Base-by-base conservation (phyloP, 1,284 basidiomycete species). In the Tilletiopsis washingtonensis region DNA sequence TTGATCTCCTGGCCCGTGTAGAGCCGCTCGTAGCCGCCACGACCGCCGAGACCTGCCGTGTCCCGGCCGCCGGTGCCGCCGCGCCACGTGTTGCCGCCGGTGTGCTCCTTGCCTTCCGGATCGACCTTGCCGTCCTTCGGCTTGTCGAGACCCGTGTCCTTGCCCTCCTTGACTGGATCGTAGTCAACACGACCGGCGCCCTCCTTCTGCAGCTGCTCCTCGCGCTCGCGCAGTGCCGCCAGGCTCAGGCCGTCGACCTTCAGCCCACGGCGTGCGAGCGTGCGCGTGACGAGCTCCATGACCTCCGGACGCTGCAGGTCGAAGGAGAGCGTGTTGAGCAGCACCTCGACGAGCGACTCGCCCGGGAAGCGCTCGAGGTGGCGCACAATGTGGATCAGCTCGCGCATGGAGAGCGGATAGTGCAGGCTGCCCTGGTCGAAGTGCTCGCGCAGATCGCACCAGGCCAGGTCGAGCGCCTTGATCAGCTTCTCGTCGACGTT, bases 261-360 rank as follows among this genome's bases (percentile, higher is more conserved):
- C 17, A 73, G 49, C 6, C 63, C 63, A 47, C 69, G 59, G 40
- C 64, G 60, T 9, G 62, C 53, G 15, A 75, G 56, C 29, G 67
- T 57, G 17, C 62, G 54, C 21, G 64, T 44, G 5, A 75, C 64
- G 43, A 69, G 59, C 9, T 71, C 59, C 43, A 75, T 67, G n/a
- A 61, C 64, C 47, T 73, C 71, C 5, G 74, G 71, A 1, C 61
- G 54, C 51, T 74, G 67, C 27, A 74, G 45, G 54, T 75, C 74
- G 37, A 75, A 75, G 15, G 66, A 55, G 32, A 75, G 69, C 44
- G 74, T 64, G 54, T 73, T 74, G 45, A 74, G 71, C 37, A 75
- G 59, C 9, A 73, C 69, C 7, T 59, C 52, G 15, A 64, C 64
- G n/a, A 75, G 66, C 19, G 55, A 26, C 37, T 75, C 74, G 4